Conservation (phyloP, 139 green algal species). For the Tetraselmis striata region DNA sequence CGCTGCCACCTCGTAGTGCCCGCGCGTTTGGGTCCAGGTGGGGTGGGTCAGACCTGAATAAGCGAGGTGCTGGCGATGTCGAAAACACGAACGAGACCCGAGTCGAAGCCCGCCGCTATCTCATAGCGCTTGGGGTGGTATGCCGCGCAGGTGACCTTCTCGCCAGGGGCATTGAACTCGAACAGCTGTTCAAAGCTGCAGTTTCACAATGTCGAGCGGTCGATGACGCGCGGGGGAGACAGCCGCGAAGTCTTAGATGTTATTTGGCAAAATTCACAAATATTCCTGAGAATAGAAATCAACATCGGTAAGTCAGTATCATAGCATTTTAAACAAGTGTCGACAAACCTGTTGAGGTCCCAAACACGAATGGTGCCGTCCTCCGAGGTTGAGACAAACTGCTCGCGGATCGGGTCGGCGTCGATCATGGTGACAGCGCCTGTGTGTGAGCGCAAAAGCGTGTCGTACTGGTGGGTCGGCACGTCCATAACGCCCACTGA, state of each 20-base stretch:
- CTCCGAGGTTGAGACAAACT: slow-evolving; percentile 47
- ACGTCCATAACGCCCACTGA: slow-evolving; percentile 66
- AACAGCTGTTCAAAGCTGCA: slow-evolving; percentile 46
- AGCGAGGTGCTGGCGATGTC: slow-evolving; percentile 52
- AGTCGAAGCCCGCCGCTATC: slow-evolving; percentile 56
- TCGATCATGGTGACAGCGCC: slow-evolving; percentile 46
- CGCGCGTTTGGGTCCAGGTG: too few relatives aligned
- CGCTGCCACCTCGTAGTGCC: too few relatives aligned
- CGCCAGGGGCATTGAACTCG: slow-evolving; percentile 55
- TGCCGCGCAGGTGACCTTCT: slow-evolving; percentile 30
- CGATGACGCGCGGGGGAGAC: too few relatives aligned
- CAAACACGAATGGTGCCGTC: slow-evolving; percentile 69
- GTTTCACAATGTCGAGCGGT: too few relatives aligned
- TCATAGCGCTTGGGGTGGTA: slow-evolving; percentile 49
- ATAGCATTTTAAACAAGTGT: too few relatives aligned
- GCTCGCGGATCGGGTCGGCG: slow-evolving; percentile 21
- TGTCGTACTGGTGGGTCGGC: slow-evolving; percentile 49
- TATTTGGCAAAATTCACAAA: too few relatives aligned
- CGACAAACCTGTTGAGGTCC: slow-evolving; percentile 41
- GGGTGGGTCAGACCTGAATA: slow-evolving; percentile 47
- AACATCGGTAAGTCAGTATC: too few relatives aligned
- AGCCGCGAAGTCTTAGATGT: too few relatives aligned
- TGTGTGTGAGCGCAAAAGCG: slow-evolving; percentile 63
- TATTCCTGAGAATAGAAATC: too few relatives aligned
- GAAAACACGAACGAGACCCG: slow-evolving; percentile 60